phyloP scores from a whole-genome alignment of 2,329 filamentous ascomycete genomes.

The Fusarium nematophilum region DNA sequence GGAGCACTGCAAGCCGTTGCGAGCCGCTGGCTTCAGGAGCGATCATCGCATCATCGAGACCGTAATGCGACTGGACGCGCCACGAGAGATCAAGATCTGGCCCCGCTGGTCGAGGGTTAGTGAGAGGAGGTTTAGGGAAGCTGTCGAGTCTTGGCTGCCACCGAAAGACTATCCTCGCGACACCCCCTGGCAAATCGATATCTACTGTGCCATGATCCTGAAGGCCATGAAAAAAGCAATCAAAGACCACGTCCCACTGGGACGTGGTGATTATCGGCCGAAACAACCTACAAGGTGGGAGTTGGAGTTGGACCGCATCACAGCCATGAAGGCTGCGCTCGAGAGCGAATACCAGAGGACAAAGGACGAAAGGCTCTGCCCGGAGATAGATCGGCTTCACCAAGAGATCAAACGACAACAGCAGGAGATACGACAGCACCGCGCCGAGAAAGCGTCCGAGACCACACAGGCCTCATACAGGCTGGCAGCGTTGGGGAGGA shows the following conservation, averaged over 20 bases:
- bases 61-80: neutral
- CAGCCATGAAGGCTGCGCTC: neutral
- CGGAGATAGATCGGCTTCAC: neutral
- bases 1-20: neutral
- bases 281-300: neutral
- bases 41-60: conserved; percentile 9
- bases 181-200: neutral
- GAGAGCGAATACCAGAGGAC: neutral
- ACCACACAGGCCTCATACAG: neutral
- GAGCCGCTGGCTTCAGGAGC: neutral
- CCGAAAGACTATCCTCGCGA: neutral
- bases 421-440: neutral
- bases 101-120: neutral
- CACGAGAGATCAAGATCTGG: neutral
- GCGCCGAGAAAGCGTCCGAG: neutral
- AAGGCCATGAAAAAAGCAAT: neutral
- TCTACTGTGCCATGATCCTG: neutral
- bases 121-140: neutral
- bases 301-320: neutral
- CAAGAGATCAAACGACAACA: neutral
- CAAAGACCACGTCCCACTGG: neutral
- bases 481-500: neutral
- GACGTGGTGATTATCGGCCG: neutral
- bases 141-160: neutral
- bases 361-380: neutral